A percentile compares a stretch with the other conserved stretches of the same genome.
phyloP scores from a whole-genome alignment of 257 asterid species.

The Forsythia viridissima region DNA sequence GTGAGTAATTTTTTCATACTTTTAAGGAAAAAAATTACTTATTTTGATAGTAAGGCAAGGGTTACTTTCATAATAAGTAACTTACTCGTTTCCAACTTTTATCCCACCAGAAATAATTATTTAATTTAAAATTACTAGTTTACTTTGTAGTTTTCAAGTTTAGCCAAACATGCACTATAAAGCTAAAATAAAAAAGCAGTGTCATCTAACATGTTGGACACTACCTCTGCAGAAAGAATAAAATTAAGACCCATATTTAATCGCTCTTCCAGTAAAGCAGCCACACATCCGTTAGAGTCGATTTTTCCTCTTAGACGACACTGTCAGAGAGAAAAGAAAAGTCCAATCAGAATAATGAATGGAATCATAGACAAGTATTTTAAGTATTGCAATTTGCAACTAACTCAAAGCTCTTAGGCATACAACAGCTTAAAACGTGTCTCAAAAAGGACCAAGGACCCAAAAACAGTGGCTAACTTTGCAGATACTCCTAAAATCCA shows the following conservation, averaged over 20 bases:
- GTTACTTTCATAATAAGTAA: too few species aligned
- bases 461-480: neutral
- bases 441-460: neutral
- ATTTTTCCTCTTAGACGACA: slow-evolving; percentile 90
- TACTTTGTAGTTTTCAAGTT: neutral
- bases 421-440: neutral
- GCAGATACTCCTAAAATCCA: neutral
- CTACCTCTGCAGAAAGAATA: slow-evolving; percentile 93
- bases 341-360: slow-evolving; percentile 2
- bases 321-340: slow-evolving; percentile 37
- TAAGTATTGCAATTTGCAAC: neutral
- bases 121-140: too few species aligned
- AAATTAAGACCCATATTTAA: slow-evolving; percentile 84
- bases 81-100: neutral
- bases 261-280: slow-evolving; percentile 80
- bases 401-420: neutral
- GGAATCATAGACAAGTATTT: neutral
- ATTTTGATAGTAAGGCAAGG: neutral
- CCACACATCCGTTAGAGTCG: slow-evolving; percentile 77
- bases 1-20: too few species aligned
- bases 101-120: neutral
- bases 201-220: slow-evolving; percentile 4
- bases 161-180: neutral
- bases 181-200: neutral
- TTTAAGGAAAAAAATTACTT: neutral